Evolutionary conservation across 495 filamentous ascomycete genomes (phyloP), one percentile per base, ranked within the genome.

Genomic region (Xylaria curta): DNA sequence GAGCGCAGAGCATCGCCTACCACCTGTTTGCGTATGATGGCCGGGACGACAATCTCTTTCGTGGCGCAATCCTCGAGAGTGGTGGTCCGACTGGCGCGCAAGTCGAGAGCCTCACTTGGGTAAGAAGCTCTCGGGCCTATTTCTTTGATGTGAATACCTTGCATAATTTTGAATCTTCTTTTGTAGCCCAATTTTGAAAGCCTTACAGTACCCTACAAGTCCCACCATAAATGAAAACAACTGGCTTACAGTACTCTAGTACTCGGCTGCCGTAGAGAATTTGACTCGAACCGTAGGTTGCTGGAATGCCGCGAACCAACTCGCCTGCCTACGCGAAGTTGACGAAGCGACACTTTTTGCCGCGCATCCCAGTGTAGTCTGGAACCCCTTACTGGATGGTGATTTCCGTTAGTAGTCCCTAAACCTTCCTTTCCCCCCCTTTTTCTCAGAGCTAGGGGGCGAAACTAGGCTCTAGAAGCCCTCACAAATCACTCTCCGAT

Each of bases 51-150:
- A 79, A 77, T 5, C 80, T 90, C 0, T 91, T 91, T 82, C 83
- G 85, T 19, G 88, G 78, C 4, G 89, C 80, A 5, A 75, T 90
- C 59, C 88, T 91, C 86, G 79, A 90, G 71, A 89, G 86, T 6
- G 89, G 89, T n/a, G 69, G 71, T 0, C 66, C 74, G 1, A 70
- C 71, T 12, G 74, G 71, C 12, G 66, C 71, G 40, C 59, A 66
- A 46, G 53, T 73, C 51, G 60, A 73, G 61, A 46, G 60, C 2
- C 51, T 75, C 6, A 42, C 62, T 12, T 70, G 71, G 42, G 53
- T 56, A 56, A 56, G 53, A 15, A 31, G 12, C 15, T 56, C 24
- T 31, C 21, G 15, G 15, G 21, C 10, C 9, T 56, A 56, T 56
- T 56, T 56, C 17, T 6, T 8, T 56, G 1, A 26, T 4, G 3